Percentiles rank a stretch among this genome's conserved stretches.
Evolutionary conservation across 441 rosid species (phyloP).

Genomic region (Manihot esculenta): DNA sequence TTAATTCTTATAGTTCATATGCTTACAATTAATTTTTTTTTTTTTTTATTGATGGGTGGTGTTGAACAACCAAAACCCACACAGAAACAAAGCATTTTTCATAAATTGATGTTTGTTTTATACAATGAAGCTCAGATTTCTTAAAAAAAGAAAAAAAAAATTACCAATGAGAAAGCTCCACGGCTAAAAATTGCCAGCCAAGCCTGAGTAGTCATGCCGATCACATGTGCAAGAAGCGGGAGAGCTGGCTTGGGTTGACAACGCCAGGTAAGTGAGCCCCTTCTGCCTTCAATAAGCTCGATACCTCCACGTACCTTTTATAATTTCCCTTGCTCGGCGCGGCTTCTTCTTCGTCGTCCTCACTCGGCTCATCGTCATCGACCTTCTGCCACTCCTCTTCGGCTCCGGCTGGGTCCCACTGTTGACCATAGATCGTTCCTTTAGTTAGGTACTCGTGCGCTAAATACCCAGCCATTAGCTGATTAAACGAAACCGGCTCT

Average conservation of each 20-base stretch:
- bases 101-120: too few relatives aligned
- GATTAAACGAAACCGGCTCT: conserved; percentile 37
- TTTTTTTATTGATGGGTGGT: too few relatives aligned
- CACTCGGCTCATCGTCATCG: too few relatives aligned
- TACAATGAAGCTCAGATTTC: too few relatives aligned
- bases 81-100: too few relatives aligned
- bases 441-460: conserved; percentile 64
- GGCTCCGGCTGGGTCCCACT: conserved; percentile 41
- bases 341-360: conserved; percentile 6
- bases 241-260: conserved; percentile 78
- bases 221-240: conserved; percentile 54
- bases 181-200: too few relatives aligned
- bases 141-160: neutral
- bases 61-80: too few relatives aligned
- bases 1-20: too few relatives aligned
- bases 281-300: conserved; percentile 55
- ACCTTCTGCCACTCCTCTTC: conserved; percentile 5
- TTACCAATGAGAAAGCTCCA: neutral
- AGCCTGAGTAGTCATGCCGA: too few relatives aligned
- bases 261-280: conserved; percentile 67
- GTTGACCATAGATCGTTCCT: conserved; percentile 65
- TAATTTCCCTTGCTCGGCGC: conserved; percentile 31
- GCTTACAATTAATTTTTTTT: too few relatives aligned
- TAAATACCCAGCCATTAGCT: conserved; percentile 66
- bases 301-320: conserved; percentile 54